Evolutionary conservation across 352 stramenopile genomes (phyloP).

Genomic region (Phytophthora citricola): DNA sequence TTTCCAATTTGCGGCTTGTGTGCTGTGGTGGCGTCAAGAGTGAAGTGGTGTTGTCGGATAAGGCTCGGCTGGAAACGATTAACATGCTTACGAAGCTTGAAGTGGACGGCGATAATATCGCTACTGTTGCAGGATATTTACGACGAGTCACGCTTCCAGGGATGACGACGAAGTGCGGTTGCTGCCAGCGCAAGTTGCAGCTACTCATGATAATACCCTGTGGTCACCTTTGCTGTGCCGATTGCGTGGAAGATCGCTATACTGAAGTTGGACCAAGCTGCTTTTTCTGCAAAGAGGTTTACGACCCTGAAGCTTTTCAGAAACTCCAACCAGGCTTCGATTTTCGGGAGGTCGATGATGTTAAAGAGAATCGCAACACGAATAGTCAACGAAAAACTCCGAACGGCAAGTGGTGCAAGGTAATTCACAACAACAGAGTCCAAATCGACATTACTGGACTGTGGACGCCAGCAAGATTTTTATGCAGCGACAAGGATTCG

Average conservation of each 20-base stretch:
- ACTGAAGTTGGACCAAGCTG: slow-evolving; percentile 49
- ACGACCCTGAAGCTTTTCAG: slow-evolving; percentile 90
- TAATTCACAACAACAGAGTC: neutral
- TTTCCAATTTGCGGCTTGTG: slow-evolving; percentile 51
- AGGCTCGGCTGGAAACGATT: slow-evolving; percentile 53
- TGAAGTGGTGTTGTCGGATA: slow-evolving; percentile 35
- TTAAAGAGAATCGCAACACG: slow-evolving; percentile 1
- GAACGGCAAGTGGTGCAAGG: no score
- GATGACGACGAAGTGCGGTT: slow-evolving; percentile 57
- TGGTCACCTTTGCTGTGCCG: slow-evolving; percentile 88
- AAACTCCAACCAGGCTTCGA: slow-evolving; percentile 80
- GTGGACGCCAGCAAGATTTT: slow-evolving; percentile 63
- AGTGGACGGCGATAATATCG: slow-evolving; percentile 42
- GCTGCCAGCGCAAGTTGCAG: slow-evolving; percentile 76
- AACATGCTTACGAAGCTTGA: slow-evolving; percentile 40
- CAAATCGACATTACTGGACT: slow-evolving; percentile 26
- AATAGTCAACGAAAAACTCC: neutral
- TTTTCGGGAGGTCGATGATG: slow-evolving; percentile 40
- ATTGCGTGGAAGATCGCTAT: slow-evolving; percentile 84
- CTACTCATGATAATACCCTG: slow-evolving; percentile 91
- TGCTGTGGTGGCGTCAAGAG: slow-evolving; percentile 50
- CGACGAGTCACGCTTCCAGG: slow-evolving; percentile 36
- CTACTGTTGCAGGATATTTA: slow-evolving; percentile 46
- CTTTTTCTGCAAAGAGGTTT: slow-evolving; percentile 44
- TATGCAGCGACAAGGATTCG: slow-evolving; percentile 61